phyloP scores from a whole-genome alignment of 352 stramenopile species.

The Globisporangium rhizosaccharum region DNA sequence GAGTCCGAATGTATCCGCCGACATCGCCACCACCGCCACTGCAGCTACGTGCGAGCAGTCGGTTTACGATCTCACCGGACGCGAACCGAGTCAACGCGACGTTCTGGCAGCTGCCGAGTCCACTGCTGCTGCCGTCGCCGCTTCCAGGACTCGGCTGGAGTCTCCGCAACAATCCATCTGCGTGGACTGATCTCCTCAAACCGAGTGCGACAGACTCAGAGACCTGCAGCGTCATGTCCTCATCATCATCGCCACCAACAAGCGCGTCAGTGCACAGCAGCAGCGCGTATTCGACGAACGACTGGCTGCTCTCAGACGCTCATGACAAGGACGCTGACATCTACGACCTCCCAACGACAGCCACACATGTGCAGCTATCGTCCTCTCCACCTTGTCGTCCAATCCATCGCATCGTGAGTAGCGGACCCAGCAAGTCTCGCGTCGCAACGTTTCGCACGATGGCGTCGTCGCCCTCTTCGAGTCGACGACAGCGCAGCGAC shows the following conservation, averaged over 20 bases:
- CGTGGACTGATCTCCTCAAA: neutral
- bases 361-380: neutral
- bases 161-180: slow-evolving; percentile 17
- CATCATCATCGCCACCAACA: too few relatives aligned
- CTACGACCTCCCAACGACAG: too few relatives aligned
- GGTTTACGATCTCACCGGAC: too few relatives aligned
- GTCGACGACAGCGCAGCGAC: slow-evolving; percentile 48
- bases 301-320: too few relatives aligned
- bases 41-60: too few relatives aligned
- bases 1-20: too few relatives aligned
- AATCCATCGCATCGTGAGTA: neutral
- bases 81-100: too few relatives aligned
- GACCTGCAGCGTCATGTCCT: neutral
- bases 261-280: neutral
- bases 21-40: too few relatives aligned
- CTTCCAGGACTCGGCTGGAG: neutral
- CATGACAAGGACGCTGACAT: too few relatives aligned
- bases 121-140: neutral
- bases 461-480: slow-evolving; percentile 3
- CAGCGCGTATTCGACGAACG: neutral
- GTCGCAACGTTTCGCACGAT: slow-evolving; percentile 36
- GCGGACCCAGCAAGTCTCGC: slow-evolving; percentile 31
- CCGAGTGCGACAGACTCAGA: neutral
- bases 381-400: neutral
- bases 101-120: neutral